Conservation (phyloP, 2,329 filamentous ascomycete genomes). For the Pezicula rhizophila region DNA sequence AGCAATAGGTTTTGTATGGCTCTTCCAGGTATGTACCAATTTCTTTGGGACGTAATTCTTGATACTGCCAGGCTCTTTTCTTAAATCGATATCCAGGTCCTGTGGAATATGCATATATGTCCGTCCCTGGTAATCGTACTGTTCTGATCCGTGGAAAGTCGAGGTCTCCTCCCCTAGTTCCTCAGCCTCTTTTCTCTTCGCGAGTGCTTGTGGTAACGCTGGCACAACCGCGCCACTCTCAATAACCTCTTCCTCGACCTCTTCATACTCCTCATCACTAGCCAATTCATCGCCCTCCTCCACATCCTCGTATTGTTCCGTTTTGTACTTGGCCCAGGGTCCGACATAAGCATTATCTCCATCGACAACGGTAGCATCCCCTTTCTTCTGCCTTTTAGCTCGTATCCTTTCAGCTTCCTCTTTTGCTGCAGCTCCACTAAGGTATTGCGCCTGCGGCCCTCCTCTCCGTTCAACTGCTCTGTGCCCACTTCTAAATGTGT, state of each 20-base stretch:
- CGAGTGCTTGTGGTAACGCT: slow-evolving; percentile 48
- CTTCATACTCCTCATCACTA: slow-evolving; percentile 73
- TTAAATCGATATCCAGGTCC: slow-evolving; percentile 79
- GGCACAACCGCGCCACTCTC: slow-evolving; percentile 56
- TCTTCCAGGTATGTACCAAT: slow-evolving; percentile 82
- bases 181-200: slow-evolving; percentile 50
- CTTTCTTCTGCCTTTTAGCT: slow-evolving; percentile 77
- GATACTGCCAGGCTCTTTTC: slow-evolving; percentile 70
- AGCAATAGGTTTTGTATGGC: slow-evolving; percentile 78
- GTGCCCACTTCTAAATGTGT: slow-evolving; percentile 83
- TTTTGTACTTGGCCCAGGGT: slow-evolving; percentile 83
- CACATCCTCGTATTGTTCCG: slow-evolving; percentile 67
- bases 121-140: slow-evolving; percentile 89
- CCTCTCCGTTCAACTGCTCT: slow-evolving; percentile 69
- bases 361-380: slow-evolving; percentile 76
- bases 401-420: slow-evolving; percentile 63
- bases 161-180: slow-evolving; percentile 69
- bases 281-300: slow-evolving; percentile 68
- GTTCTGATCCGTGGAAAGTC: slow-evolving; percentile 74
- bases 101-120: slow-evolving; percentile 98
- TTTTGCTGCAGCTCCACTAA: slow-evolving; percentile 55
- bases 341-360: slow-evolving; percentile 86
- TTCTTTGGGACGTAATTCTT: slow-evolving; percentile 97
- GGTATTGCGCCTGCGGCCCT: slow-evolving; percentile 49
- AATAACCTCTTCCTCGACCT: slow-evolving; percentile 64